Percentiles rank a stretch among this genome's conserved stretches.
Evolutionary conservation across 352 stramenopile genomes (phyloP).

Genomic region (Globisporangium heterothallicum): DNA sequence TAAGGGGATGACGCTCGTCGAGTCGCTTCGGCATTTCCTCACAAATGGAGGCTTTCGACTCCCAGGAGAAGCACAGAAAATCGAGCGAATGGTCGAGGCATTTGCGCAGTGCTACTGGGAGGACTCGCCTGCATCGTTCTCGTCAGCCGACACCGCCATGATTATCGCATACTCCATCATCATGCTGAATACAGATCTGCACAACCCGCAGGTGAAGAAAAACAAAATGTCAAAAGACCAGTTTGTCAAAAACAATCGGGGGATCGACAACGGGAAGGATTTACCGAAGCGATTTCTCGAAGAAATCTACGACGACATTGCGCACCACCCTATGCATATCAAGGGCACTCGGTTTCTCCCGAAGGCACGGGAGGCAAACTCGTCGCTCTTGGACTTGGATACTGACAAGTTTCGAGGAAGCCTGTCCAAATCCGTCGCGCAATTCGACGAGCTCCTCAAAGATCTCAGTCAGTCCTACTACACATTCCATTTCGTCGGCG

Average conservation of each 20-base stretch:
- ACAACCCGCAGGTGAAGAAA: conserved; percentile 89
- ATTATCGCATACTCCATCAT: conserved; percentile 91
- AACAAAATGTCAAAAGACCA: conserved; percentile 97
- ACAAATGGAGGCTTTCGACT: conserved; percentile 96
- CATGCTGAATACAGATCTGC: conserved; percentile 88
- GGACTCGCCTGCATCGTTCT: conserved; percentile 82
- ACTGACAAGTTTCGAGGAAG: conserved; percentile 73
- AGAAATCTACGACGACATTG: conserved; percentile 95
- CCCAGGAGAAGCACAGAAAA: conserved; percentile 97
- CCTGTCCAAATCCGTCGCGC: conserved; percentile 65
- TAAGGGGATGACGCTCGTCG: conserved; percentile 95
- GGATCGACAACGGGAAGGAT: conserved; percentile 89
- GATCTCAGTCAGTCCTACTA: conserved; percentile 74
- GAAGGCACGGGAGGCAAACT: conserved; percentile 36
- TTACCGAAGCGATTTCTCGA: conserved; percentile 90
- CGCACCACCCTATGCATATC: conserved; percentile 90
- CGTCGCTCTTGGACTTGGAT: conserved; percentile 47
- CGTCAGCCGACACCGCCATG: conserved; percentile 81
- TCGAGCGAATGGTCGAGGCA: conserved; percentile 96
- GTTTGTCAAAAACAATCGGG: conserved; percentile 97
- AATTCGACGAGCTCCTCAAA: conserved; percentile 85
- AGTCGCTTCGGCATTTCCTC: conserved; percentile 95
- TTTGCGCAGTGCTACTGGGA: conserved; percentile 98
- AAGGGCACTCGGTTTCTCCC: conserved; percentile 60
- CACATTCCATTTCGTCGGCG: conserved; percentile 89